Percentiles rank a stretch among this genome's conserved stretches.
These are phyloP conservation scores for Kurtzmaniella quercitrusa DNA, from an alignment of 1,139 yeast species.

Conservation along the genomic window DNA sequence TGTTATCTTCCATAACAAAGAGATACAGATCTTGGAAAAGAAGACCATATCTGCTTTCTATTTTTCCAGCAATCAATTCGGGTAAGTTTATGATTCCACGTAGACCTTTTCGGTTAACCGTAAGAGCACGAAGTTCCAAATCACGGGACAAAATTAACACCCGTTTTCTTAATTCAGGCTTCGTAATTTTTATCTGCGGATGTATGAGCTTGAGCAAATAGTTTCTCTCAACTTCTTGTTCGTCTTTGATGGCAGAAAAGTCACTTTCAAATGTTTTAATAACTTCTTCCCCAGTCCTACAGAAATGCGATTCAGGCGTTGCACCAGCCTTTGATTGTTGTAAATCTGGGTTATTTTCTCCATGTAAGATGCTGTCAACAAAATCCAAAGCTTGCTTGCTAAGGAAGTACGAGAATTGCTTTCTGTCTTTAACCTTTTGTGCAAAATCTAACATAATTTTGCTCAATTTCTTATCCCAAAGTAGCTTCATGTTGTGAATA, in stretches of 20 bases:
- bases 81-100: slow-evolving; percentile 40
- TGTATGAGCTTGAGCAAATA: slow-evolving; percentile 39
- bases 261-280: slow-evolving; percentile 31
- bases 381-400: slow-evolving; percentile 70
- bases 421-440: slow-evolving; percentile 54
- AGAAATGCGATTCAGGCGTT: slow-evolving; percentile 10
- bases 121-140: slow-evolving; percentile 63
- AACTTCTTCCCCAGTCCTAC: slow-evolving; percentile 28
- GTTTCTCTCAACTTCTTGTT: slow-evolving; percentile 35
- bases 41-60: slow-evolving; percentile 73
- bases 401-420: slow-evolving; percentile 56
- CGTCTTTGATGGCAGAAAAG: slow-evolving; percentile 23
- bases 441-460: slow-evolving; percentile 60
- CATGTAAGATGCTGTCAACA: slow-evolving; percentile 38
- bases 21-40: slow-evolving; percentile 66
- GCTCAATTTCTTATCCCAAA: slow-evolving; percentile 73
- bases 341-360: slow-evolving; percentile 11
- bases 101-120: slow-evolving; percentile 48
- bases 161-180: slow-evolving; percentile 22
- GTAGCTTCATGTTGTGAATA: slow-evolving; percentile 70
- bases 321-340: background rate
- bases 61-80: slow-evolving; percentile 38
- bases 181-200: slow-evolving; percentile 41
- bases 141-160: slow-evolving; percentile 63
- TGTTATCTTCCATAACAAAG: slow-evolving; percentile 55